A percentile compares a stretch with the other conserved stretches of the same genome.
Conservation (phyloP, 2,329 filamentous ascomycete species). For the Lachnellula arida region DNA sequence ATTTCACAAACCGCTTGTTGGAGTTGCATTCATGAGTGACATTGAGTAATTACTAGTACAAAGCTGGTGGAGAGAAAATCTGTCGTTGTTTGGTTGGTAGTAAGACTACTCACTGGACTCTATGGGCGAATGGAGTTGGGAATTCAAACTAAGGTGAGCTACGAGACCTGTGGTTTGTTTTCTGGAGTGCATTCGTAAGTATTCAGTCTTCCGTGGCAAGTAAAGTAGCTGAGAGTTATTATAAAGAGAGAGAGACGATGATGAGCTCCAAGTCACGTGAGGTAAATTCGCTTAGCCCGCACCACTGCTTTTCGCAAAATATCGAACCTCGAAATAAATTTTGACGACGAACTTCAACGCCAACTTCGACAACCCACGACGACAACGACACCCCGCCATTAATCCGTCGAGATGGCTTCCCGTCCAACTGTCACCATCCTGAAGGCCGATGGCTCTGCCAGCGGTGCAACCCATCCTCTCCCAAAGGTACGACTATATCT, state of each 20-base stretch:
- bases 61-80: no score
- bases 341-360: slow-evolving; percentile 14
- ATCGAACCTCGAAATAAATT: slow-evolving; percentile 3
- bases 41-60: no score
- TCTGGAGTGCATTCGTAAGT: no score
- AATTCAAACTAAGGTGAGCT: no score
- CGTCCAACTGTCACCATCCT: slow-evolving; percentile 97
- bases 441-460: slow-evolving; percentile 90
- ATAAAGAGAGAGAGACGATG: not conserved
- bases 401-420: slow-evolving; percentile 65
- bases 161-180: no score
- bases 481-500: slow-evolving; percentile 53
- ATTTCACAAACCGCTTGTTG: no score
- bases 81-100: no score
- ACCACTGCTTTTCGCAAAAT: not conserved
- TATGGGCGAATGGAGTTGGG: no score
- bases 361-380: slow-evolving; percentile 19
- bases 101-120: no score
- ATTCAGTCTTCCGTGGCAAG: no score
- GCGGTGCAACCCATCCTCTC: slow-evolving; percentile 83
- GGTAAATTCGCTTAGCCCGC: not conserved
- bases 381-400: slow-evolving; percentile 22
- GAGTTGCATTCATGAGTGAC: no score
- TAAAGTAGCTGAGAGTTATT: no score
- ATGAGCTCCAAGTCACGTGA: not conserved